These are phyloP conservation scores for Calcarisporium arbuscula DNA, from an alignment of 2,329 filamentous ascomycete species.

Conservation along the genomic window DNA sequence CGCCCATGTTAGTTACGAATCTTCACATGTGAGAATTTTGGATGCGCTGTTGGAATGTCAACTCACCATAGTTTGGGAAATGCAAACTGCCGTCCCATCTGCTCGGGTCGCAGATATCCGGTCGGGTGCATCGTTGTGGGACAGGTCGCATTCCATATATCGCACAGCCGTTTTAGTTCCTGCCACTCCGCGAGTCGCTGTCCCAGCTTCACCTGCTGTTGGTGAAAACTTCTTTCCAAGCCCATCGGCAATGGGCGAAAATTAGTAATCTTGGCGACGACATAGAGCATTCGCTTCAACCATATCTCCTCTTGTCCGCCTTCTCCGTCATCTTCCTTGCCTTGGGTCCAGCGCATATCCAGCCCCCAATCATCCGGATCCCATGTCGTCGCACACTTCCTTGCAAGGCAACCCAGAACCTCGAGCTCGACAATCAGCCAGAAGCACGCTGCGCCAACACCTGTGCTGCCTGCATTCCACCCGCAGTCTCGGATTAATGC, in stretches of 20 bases:
- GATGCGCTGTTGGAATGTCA: too few species aligned
- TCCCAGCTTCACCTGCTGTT: conserved; percentile 58
- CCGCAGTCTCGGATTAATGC: conserved; percentile 70
- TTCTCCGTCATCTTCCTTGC: conserved; percentile 39
- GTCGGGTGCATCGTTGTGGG: conserved; percentile 85
- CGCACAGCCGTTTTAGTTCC: conserved; percentile 70
- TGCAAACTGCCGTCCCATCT: conserved; percentile 61
- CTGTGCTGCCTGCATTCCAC: conserved; percentile 74
- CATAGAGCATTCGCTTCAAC: conserved; percentile 84
- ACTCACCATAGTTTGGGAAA: conserved; percentile 83
- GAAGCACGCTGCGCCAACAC: conserved; percentile 83
- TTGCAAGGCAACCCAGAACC: conserved; percentile 78
- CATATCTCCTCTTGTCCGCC: conserved; percentile 69
- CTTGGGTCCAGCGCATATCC: conserved; percentile 56
- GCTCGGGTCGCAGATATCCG: conserved; percentile 64
- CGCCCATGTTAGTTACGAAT: neutral
- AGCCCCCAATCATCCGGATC: conserved; percentile 87
- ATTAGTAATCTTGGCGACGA: conserved; percentile 80
- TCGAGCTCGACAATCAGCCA: conserved; percentile 93
- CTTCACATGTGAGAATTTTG: too few species aligned
- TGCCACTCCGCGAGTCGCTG: conserved; percentile 71
- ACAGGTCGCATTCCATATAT: conserved; percentile 72
- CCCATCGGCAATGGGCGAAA: conserved; percentile 66
- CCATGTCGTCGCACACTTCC: conserved; percentile 83
- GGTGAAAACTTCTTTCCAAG: conserved; percentile 51